Evolutionary conservation across 495 filamentous ascomycete species (phyloP).

Genomic region (Aspergillus indologenus): DNA sequence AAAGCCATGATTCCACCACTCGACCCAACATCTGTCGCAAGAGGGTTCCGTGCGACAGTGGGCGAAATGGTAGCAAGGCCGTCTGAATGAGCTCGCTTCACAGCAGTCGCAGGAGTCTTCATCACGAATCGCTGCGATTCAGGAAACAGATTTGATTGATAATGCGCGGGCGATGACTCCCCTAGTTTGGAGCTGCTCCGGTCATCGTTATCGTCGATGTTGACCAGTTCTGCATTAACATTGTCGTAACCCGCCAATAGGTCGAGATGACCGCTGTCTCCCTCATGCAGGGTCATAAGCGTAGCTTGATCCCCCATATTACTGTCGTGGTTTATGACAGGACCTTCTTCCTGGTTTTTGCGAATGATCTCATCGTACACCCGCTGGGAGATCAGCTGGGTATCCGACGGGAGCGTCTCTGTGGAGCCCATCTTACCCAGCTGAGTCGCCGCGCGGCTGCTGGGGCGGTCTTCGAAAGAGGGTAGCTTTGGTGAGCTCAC

Average conservation of each 20-base stretch:
- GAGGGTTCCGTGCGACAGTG: conserved; percentile 43
- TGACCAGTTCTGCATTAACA: conserved; percentile 20
- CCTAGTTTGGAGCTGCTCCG: conserved; percentile 34
- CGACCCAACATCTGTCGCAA: conserved; percentile 39
- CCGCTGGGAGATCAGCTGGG: conserved; percentile 52
- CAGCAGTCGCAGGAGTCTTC: conserved; percentile 42
- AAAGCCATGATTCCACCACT: conserved; percentile 45
- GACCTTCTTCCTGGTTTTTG: conserved; percentile 30
- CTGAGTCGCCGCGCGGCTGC: conserved; percentile 4
- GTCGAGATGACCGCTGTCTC: conserved; percentile 49
- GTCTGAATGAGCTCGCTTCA: conserved; percentile 32
- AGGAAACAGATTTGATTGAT: conserved; percentile 43
- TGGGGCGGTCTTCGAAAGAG: conserved; percentile 3
- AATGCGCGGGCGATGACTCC: conserved; percentile 40
- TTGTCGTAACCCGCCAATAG: conserved; percentile 42
- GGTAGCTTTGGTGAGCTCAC: conserved; percentile 9
- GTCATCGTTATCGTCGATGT: conserved; percentile 37
- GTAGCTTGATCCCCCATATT: conserved; percentile 33
- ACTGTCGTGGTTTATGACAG: conserved; percentile 20
- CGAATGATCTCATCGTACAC: conserved; percentile 48
- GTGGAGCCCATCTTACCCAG: conserved; percentile 33
- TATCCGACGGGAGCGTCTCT: conserved; percentile 42
- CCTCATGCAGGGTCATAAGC: conserved; percentile 41
- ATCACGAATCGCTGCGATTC: conserved; percentile 49
- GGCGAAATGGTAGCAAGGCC: conserved; percentile 35